Percentiles rank a stretch among this genome's conserved stretches.
These are phyloP conservation scores for Kockiozyma suomiensis DNA, from an alignment of 805 yeast species.

Conservation along the genomic window DNA sequence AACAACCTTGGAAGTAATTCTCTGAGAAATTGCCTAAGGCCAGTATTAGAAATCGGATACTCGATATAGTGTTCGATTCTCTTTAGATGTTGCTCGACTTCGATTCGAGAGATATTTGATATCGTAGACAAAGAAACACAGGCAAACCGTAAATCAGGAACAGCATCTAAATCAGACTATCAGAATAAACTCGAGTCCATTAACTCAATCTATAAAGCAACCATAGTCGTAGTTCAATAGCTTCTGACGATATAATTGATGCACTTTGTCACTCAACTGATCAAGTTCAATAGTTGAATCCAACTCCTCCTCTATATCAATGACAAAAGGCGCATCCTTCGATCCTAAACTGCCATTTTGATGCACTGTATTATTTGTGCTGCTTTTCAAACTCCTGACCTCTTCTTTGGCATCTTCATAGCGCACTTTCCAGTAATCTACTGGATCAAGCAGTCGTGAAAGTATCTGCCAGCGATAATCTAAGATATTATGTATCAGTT, in stretches of 20 bases:
- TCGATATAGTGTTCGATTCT: neutral
- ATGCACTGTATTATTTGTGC: neutral
- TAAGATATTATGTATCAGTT: no score
- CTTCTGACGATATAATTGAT: neutral
- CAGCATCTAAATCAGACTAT: neutral
- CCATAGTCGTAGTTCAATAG: neutral
- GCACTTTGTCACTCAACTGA: no score
- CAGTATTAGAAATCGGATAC: neutral
- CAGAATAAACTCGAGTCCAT: no score
- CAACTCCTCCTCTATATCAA: neutral
- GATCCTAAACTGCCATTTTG: neutral
- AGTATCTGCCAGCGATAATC: slow-evolving; percentile 20
- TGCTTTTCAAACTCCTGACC: neutral
- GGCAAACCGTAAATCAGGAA: neutral
- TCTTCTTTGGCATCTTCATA: slow-evolving; percentile 16
- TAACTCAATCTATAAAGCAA: no score
- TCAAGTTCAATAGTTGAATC: neutral
- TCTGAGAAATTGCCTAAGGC: neutral
- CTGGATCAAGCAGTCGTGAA: slow-evolving; percentile 15
- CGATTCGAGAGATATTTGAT: neutral
- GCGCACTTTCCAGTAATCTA: slow-evolving; percentile 20
- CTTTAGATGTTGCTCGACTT: no score
- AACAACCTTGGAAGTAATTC: neutral
- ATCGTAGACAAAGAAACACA: neutral
- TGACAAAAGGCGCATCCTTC: neutral